Conservation (phyloP, 2,329 filamentous ascomycete species). For the Aureobasidium sp. region DNA sequence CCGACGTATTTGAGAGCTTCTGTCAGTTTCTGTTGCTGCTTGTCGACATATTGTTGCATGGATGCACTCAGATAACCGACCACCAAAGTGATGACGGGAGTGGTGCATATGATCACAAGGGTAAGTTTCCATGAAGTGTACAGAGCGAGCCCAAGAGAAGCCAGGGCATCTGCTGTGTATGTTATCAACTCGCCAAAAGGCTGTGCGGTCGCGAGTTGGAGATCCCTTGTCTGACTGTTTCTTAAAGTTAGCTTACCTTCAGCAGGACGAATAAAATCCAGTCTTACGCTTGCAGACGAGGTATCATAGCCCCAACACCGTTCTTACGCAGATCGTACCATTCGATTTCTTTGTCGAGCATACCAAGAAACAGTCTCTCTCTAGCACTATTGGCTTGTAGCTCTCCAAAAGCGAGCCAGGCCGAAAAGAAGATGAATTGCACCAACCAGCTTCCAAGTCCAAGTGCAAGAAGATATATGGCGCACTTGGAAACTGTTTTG, state of each 20-base stretch:
- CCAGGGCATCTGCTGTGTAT: slow-evolving; percentile 56
- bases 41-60: slow-evolving; percentile 59
- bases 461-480: slow-evolving; percentile 55
- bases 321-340: slow-evolving; percentile 75
- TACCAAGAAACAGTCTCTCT: slow-evolving; percentile 55
- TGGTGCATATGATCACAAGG: slow-evolving; percentile 65
- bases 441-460: slow-evolving; percentile 60
- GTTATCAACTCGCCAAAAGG: slow-evolving; percentile 65
- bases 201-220: slow-evolving; percentile 74
- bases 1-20: slow-evolving; percentile 65
- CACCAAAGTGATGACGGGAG: slow-evolving; percentile 59
- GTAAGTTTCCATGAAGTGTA: slow-evolving; percentile 79
- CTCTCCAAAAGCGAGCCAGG: slow-evolving; percentile 76
- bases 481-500: slow-evolving; percentile 51
- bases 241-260: too few species aligned
- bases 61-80: slow-evolving; percentile 54
- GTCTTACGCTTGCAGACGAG: slow-evolving; percentile 65
- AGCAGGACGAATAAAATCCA: slow-evolving; percentile 10
- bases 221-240: slow-evolving; percentile 71
- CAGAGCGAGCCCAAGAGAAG: slow-evolving; percentile 65
- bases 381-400: slow-evolving; percentile 64
- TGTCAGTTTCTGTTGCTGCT: slow-evolving; percentile 61
- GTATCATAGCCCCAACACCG: slow-evolving; percentile 65
- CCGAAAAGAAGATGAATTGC: slow-evolving; percentile 58
- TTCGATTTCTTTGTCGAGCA: slow-evolving; percentile 65